These are phyloP conservation scores for Aaosphaeria arxii DNA, from an alignment of 2,329 filamentous ascomycete genomes.

Conservation along the genomic window DNA sequence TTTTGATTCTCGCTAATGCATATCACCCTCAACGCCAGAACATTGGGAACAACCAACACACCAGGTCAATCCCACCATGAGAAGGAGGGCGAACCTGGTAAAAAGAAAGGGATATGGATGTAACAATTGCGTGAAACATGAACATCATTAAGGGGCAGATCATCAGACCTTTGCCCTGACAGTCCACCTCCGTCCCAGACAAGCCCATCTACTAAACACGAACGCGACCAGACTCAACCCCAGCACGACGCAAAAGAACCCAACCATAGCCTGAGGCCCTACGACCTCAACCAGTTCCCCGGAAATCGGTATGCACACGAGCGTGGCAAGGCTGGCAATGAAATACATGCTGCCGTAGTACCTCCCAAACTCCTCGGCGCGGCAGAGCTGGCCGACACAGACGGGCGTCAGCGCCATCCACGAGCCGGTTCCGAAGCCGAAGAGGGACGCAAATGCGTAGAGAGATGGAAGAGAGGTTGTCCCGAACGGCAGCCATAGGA, in stretches of 20 bases:
- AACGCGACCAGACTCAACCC: constrained; percentile 29
- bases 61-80: too few relatives aligned
- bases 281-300: constrained; percentile 34
- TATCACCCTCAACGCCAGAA: too few relatives aligned
- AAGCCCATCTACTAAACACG: constrained; percentile 34
- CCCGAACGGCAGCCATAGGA: constrained; percentile 33
- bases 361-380: constrained; percentile 47
- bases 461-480: constrained; percentile 29
- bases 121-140: too few relatives aligned
- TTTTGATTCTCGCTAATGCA: too few relatives aligned
- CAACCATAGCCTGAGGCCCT: constrained; percentile 31
- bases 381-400: constrained; percentile 48
- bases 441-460: constrained; percentile 41
- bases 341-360: constrained; percentile 51
- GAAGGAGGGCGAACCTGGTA: too few relatives aligned
- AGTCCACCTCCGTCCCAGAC: constrained; percentile 29
- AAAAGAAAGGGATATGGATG: too few relatives aligned
- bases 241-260: constrained; percentile 30
- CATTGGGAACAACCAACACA: too few relatives aligned
- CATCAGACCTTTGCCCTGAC: constrained; percentile 16
- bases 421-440: constrained; percentile 48
- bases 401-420: constrained; percentile 46
- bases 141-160: too few relatives aligned
- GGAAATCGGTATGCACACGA: constrained; percentile 33
- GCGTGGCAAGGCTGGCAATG: constrained; percentile 31